Evolutionary conservation across 805 yeast genomes (phyloP).

Genomic region (Ogataea haglerorum): DNA sequence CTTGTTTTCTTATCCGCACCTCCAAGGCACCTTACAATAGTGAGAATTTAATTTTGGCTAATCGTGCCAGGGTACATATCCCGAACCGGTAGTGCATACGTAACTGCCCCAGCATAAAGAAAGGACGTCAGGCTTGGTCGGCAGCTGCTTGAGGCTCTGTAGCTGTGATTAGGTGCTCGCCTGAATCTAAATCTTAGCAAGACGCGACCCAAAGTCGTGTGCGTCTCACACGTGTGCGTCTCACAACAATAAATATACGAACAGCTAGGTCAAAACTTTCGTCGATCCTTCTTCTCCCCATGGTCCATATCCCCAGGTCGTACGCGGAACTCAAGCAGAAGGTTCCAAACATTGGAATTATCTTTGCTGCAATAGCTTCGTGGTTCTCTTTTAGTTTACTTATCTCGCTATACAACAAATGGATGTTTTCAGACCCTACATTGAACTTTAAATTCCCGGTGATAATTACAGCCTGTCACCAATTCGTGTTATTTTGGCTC

Average conservation of each 20-base stretch:
- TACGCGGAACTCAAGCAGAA: slow-evolving; percentile 22
- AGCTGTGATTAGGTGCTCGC: no score
- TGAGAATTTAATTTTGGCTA: no score
- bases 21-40: no score
- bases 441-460: slow-evolving; percentile 77
- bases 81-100: no score
- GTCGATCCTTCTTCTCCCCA: not conserved
- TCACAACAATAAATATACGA: not conserved
- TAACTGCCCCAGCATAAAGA: no score
- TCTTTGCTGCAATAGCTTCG: slow-evolving; percentile 20
- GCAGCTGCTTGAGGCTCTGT: no score
- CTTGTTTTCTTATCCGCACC: no score
- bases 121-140: no score
- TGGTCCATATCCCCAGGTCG: slow-evolving; percentile 21
- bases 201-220: not conserved
- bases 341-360: slow-evolving; percentile 25
- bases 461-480: slow-evolving; percentile 77
- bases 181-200: no score
- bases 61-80: no score
- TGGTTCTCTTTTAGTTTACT: slow-evolving; percentile 70
- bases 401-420: slow-evolving; percentile 77
- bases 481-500: slow-evolving; percentile 55
- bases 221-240: not conserved
- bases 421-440: slow-evolving; percentile 82
- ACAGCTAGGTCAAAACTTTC: slow-evolving; percentile 4